These are phyloP conservation scores for Halophytophthora polymorphica DNA, from an alignment of 352 stramenopile genomes.

Conservation along the genomic window DNA sequence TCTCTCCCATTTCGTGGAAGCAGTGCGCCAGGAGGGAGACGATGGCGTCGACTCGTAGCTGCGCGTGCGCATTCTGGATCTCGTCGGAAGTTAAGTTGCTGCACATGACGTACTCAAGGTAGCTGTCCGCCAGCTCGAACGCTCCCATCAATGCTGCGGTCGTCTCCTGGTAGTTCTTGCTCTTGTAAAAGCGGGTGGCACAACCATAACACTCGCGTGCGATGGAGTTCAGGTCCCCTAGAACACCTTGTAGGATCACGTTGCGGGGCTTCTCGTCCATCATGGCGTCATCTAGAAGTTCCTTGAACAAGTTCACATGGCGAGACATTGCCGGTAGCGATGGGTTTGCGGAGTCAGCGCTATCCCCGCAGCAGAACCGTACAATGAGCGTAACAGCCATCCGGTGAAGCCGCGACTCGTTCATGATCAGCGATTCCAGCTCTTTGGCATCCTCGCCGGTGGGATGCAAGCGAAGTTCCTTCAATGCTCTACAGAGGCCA, in stretches of 20 bases:
- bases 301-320: constrained; percentile 26
- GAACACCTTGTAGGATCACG: constrained; percentile 31
- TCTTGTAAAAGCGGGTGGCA: constrained; percentile 50
- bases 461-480: constrained; percentile 15
- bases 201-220: constrained; percentile 62
- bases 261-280: constrained; percentile 18
- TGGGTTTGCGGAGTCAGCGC: not conserved
- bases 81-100: constrained; percentile 24
- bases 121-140: constrained; percentile 53
- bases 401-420: constrained; percentile 43
- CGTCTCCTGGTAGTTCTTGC: constrained; percentile 33
- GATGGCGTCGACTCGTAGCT: constrained; percentile 61
- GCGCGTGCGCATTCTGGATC: constrained; percentile 34
- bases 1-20: constrained; percentile 36
- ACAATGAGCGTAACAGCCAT: constrained; percentile 35
- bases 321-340: constrained; percentile 14
- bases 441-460: constrained; percentile 9
- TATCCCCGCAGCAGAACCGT: constrained; percentile 9
- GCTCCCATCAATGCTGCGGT: constrained; percentile 36
- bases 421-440: constrained; percentile 29
- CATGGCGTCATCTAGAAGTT: constrained; percentile 43
- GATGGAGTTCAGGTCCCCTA: constrained; percentile 59
- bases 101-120: constrained; percentile 67
- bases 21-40: constrained; percentile 57
- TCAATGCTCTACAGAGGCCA: constrained; percentile 21